Conservation (phyloP, 2,329 filamentous ascomycete species). For the Zalaria obscura region DNA sequence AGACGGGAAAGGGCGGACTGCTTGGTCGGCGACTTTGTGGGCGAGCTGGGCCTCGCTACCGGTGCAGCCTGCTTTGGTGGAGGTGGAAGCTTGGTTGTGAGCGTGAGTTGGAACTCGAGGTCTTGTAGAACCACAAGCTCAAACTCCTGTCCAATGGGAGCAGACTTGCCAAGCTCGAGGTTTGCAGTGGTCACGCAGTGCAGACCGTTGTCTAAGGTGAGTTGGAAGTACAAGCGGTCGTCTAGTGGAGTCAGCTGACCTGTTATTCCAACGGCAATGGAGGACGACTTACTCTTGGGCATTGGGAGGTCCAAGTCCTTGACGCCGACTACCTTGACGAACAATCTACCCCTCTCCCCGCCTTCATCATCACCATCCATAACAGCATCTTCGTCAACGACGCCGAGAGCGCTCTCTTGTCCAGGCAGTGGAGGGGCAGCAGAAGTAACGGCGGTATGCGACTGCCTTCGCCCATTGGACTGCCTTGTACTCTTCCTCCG, state of each 20-base stretch:
- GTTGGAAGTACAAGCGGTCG: constrained; percentile 84
- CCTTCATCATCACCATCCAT: constrained; percentile 48
- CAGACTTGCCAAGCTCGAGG: constrained; percentile 81
- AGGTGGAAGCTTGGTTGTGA: constrained; percentile 87
- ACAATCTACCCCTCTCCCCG: constrained; percentile 76
- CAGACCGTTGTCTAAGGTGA: constrained; percentile 94
- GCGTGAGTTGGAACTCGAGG: constrained; percentile 93
- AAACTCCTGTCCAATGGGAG: constrained; percentile 94
- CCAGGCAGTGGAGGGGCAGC: constrained; percentile 73
- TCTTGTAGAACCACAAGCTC: constrained; percentile 95
- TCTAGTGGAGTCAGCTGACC: constrained; percentile 36
- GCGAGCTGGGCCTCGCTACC: constrained; percentile 32
- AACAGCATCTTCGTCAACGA: constrained; percentile 55
- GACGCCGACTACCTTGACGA: constrained; percentile 97
- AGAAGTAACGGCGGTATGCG: constrained; percentile 31
- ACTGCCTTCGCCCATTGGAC: constrained; percentile 28
- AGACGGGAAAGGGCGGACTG: constrained; percentile 82
- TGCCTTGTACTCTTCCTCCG: constrained; percentile 52
- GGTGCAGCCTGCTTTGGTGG: constrained; percentile 37
- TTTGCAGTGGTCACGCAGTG: constrained; percentile 96
- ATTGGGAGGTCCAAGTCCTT: constrained; percentile 89
- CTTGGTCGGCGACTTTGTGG: constrained; percentile 52
- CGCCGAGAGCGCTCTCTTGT: constrained; percentile 56
- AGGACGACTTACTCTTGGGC: constrained; percentile 59
- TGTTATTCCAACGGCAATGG: background rate